Evolutionary conservation across 176 grass and related monocot genomes (phyloP).

Genomic region (Alloteropsis semialata): DNA sequence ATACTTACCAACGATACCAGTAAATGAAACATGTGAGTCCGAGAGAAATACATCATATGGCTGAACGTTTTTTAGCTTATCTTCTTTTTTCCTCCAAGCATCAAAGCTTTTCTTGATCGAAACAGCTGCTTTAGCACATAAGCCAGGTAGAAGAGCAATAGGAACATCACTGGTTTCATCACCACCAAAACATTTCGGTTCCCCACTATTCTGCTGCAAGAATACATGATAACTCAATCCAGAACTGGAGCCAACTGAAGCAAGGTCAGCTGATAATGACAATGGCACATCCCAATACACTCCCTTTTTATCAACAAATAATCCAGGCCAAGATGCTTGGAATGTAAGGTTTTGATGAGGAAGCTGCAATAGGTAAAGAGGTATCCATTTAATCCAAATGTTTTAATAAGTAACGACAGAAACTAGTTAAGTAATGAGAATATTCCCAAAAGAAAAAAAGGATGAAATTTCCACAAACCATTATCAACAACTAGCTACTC

Average conservation of each 20-base stretch:
- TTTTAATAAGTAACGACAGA: slow-evolving; percentile 9
- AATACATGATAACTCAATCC: slow-evolving; percentile 88
- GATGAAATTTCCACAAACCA: neutral
- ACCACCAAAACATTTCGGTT: slow-evolving; percentile 67
- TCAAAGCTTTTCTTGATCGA: slow-evolving; percentile 74
- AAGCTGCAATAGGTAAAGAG: slow-evolving; percentile 57
- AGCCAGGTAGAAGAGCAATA: slow-evolving; percentile 59
- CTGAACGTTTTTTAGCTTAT: slow-evolving; percentile 88
- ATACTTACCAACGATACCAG: slow-evolving; percentile 73
- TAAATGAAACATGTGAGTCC: slow-evolving; percentile 77
- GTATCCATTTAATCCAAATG: slow-evolving; percentile 25
- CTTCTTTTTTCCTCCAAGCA: slow-evolving; percentile 85
- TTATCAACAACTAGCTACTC: slow-evolving; percentile 8
- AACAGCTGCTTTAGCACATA: slow-evolving; percentile 73
- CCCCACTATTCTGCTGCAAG: slow-evolving; percentile 75
- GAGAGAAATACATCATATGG: slow-evolving; percentile 89
- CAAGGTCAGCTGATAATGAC: slow-evolving; percentile 76
- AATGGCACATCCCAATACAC: slow-evolving; percentile 86
- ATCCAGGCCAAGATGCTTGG: slow-evolving; percentile 73
- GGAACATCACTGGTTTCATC: slow-evolving; percentile 55
- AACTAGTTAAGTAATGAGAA: slow-evolving; percentile 9
- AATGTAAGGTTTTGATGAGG: slow-evolving; percentile 65
- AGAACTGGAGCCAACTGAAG: slow-evolving; percentile 69
- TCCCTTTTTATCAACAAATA: slow-evolving; percentile 85
- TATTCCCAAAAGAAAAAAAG: slow-evolving; percentile 1